Evolutionary conservation across 768 basidiomycete genomes (phyloP), one percentile per base, ranked within the genome.

Genomic region (Austroboletus eburneus): DNA sequence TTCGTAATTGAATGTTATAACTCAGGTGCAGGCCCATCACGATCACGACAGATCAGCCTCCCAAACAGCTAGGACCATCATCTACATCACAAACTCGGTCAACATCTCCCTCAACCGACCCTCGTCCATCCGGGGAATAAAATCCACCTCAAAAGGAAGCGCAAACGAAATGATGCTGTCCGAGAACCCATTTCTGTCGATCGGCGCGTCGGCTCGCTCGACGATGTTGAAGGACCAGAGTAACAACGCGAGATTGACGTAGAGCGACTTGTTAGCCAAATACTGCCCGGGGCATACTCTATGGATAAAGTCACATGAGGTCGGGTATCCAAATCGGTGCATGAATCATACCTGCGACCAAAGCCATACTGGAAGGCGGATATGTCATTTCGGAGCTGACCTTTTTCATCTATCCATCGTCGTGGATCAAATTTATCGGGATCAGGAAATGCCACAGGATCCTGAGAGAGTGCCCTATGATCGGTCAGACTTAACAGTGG

Each of bases 221-320:
- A 63, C 64, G 20, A 87, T 69, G 1, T 59, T 70, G 67, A 85
- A 85, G 0, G 81, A 75, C 80, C 81, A 85, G 17, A 81, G 70
- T 6, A 80, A 59, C 12, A 83, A 67, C 0, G 80, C 78, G 1
- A 80, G 75, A 57, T 78, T 83, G 43, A 85, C 66, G 55, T 79
- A 80, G 2, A 85, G 64, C 4, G 83, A 85, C 4, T n/a, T 35
- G 29, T 52, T 49, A 3, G 52, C 81, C 22, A 85, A 71, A 59
- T 80, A 69, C 48, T 74, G 74, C 1, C 82, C 82, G 0, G 81
- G 81, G 45, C 83, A 85, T 3, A 82, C 71, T 32, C 81, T 76
- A n/a, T 36, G 17, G 34, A 20, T 5, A 8, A 17, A 2, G 4
- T 14, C 21, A n/a, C 39, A 36, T 32, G n/a, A 13, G 18, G 13